Conservation (phyloP, 352 stramenopile genomes). For the Globisporangium rhizosaccharum region DNA sequence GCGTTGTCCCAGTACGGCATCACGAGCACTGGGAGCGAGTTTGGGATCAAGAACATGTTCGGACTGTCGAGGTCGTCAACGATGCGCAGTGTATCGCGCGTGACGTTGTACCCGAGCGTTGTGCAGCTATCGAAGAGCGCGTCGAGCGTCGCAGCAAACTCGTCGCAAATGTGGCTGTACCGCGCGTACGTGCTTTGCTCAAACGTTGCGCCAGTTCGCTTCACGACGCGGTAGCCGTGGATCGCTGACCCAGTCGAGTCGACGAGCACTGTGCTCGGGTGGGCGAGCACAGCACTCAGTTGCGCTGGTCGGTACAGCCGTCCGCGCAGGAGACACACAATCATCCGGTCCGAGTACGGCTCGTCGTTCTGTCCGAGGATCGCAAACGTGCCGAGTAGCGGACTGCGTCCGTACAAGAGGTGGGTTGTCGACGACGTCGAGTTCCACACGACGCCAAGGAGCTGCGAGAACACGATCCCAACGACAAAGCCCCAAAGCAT, state of each 20-base stretch:
- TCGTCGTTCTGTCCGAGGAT: slow-evolving; percentile 30
- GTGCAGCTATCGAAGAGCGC: slow-evolving; percentile 14
- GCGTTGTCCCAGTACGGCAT: slow-evolving; percentile 21
- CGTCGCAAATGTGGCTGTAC: slow-evolving; percentile 9
- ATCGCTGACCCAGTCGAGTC: too few species aligned
- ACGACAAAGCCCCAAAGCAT: slow-evolving; percentile 4
- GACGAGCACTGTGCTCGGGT: too few species aligned
- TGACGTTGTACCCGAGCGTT: slow-evolving; percentile 23
- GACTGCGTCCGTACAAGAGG: slow-evolving; percentile 11
- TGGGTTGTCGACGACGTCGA: not conserved
- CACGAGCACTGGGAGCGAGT: slow-evolving; percentile 16
- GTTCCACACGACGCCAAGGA: slow-evolving; percentile 13
- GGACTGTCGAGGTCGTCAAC: slow-evolving; percentile 13
- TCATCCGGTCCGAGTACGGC: slow-evolving; percentile 30
- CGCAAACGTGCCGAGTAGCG: slow-evolving; percentile 8
- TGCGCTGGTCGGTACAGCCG: slow-evolving; percentile 22
- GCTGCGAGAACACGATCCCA: slow-evolving; percentile 8
- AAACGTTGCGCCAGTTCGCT: too few species aligned
- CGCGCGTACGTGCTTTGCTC: too few species aligned
- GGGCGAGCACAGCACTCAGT: slow-evolving; percentile 2
- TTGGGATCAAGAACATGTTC: slow-evolving; percentile 6
- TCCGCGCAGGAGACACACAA: slow-evolving; percentile 27
- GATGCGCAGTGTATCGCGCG: slow-evolving; percentile 11
- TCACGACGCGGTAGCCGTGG: too few species aligned
- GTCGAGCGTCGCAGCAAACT: slow-evolving; percentile 15